Conservation (phyloP, 139 green algal genomes). For the Desmodesmus armatus region DNA sequence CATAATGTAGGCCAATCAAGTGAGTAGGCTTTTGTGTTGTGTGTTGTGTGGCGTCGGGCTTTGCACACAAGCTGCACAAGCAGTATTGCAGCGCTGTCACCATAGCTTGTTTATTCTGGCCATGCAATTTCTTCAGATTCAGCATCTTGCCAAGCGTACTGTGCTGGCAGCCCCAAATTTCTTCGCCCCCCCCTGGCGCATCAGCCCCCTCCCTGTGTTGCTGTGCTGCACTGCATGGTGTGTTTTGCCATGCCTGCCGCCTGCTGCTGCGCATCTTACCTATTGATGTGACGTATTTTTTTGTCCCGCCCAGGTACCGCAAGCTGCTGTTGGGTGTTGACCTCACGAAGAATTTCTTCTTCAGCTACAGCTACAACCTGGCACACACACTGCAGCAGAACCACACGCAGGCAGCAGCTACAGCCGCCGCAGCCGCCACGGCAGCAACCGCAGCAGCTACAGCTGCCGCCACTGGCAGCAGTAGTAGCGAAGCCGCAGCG, state of each 20-base stretch:
- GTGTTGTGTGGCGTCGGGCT: too few species aligned
- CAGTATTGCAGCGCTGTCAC: too few species aligned
- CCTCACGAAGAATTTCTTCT: slow-evolving; percentile 95
- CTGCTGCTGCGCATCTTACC: slow-evolving; percentile 1
- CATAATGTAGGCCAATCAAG: too few species aligned
- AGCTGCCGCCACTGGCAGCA: slow-evolving; percentile 26
- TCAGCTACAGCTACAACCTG: slow-evolving; percentile 89
- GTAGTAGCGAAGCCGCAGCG: slow-evolving; percentile 19
- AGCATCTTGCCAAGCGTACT: too few species aligned
- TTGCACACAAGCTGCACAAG: too few species aligned
- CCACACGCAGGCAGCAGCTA: slow-evolving; percentile 35
- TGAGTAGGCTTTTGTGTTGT: too few species aligned
- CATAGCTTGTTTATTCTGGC: too few species aligned
- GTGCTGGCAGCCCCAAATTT: too few species aligned
- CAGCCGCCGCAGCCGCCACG: background rate
- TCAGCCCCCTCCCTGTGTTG: background rate
- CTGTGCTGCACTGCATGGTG: background rate
- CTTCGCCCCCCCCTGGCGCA: too few species aligned
- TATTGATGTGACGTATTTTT: too few species aligned
- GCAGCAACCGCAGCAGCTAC: slow-evolving; percentile 25
- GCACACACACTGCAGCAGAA: slow-evolving; percentile 82
- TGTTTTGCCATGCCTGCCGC: background rate
- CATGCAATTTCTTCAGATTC: too few species aligned
- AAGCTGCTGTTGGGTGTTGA: slow-evolving; percentile 89
- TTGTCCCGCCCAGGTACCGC: slow-evolving; percentile 67